These are phyloP conservation scores for Favolaschia claudopus DNA, from an alignment of 768 basidiomycete genomes.

Conservation along the genomic window DNA sequence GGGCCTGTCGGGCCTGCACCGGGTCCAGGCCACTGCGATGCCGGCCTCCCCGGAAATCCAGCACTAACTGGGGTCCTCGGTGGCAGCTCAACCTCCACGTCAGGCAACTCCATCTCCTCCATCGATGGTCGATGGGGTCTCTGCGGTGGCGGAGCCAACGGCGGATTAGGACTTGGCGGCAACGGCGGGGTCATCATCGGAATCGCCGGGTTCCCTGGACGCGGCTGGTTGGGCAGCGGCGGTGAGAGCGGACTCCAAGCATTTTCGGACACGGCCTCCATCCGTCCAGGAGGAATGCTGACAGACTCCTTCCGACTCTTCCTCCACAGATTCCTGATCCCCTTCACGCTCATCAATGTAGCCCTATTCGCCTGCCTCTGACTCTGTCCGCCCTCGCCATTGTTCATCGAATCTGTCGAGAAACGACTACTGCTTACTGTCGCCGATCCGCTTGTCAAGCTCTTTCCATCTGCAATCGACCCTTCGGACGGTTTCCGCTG, in stretches of 20 bases:
- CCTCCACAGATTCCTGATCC: slow-evolving; percentile 80
- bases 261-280: slow-evolving; percentile 48
- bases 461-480: slow-evolving; percentile 8
- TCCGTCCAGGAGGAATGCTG: slow-evolving; percentile 57
- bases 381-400: slow-evolving; percentile 37
- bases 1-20: too few species aligned
- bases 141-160: slow-evolving; percentile 17
- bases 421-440: too few species aligned
- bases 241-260: slow-evolving; percentile 26
- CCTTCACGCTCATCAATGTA: slow-evolving; percentile 76
- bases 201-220: too few species aligned
- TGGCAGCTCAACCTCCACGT: slow-evolving; percentile 20
- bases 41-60: not conserved
- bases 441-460: too few species aligned
- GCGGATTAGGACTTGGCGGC: too few species aligned
- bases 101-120: slow-evolving; percentile 32
- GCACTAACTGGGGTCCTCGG: slow-evolving; percentile 17
- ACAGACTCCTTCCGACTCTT: slow-evolving; percentile 67
- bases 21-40: too few species aligned
- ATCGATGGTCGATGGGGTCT: slow-evolving; percentile 30
- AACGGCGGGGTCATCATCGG: too few species aligned
- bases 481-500: slow-evolving; percentile 21
- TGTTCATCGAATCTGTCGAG: slow-evolving; percentile 75
- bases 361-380: slow-evolving; percentile 51
- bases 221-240: too few species aligned